Evolutionary conservation across 106 monocot genomes (phyloP).

Genomic region (Gastrodia elata): DNA sequence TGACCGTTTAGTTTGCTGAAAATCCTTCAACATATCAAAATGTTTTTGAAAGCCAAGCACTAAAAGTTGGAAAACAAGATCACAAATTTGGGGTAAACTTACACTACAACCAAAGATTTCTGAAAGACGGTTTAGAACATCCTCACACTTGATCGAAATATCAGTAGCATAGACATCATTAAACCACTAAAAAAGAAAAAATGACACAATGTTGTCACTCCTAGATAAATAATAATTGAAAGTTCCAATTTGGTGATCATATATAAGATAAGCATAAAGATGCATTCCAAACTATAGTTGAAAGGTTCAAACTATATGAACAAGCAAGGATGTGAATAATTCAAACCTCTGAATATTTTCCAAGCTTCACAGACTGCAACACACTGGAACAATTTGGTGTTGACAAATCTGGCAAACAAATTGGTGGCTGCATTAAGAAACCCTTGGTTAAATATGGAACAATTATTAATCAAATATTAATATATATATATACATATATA

Average conservation of each 20-base stretch:
- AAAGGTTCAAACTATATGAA: background rate
- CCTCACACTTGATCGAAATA: conserved; percentile 69
- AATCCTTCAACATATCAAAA: conserved; percentile 68
- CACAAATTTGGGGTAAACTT: conserved; percentile 11
- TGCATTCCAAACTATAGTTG: conserved; percentile 2
- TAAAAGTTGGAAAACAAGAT: background rate
- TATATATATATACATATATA: too few species aligned
- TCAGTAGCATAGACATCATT: conserved; percentile 74
- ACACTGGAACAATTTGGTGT: conserved; percentile 36
- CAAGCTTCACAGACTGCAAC: conserved; percentile 52
- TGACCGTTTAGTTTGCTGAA: background rate
- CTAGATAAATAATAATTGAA: background rate
- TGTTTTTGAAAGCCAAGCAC: conserved; percentile 42
- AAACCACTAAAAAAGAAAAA: conserved; percentile 72
- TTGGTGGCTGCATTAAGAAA: conserved; percentile 52
- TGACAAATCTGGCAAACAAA: conserved; percentile 78
- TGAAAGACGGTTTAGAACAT: conserved; percentile 61
- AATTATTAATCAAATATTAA: too few species aligned
- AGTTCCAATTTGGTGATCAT: conserved; percentile 2
- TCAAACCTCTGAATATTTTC: conserved; percentile 87
- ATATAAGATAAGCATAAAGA: conserved; percentile 1
- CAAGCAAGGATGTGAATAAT: background rate
- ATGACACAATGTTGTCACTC: conserved; percentile 7
- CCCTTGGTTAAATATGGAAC: too few species aligned
- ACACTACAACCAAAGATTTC: conserved; percentile 74